These are phyloP conservation scores for Coprinopsis marcescibilis DNA, from an alignment of 768 basidiomycete species.

Conservation along the genomic window DNA sequence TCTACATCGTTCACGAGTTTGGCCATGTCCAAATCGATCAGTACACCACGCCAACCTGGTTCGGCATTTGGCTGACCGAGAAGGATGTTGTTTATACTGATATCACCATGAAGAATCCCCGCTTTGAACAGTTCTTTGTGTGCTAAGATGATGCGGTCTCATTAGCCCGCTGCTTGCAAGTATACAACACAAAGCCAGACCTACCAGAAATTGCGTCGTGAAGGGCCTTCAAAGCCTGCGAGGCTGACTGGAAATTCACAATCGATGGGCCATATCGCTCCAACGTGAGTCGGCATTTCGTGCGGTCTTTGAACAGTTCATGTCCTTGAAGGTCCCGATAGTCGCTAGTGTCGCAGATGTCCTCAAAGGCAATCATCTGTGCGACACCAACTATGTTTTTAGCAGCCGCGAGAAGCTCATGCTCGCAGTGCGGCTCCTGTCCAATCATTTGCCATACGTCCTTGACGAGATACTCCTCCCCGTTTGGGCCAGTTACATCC, in stretches of 20 bases:
- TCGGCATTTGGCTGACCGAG: not conserved
- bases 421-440: not conserved
- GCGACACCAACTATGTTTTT: not conserved
- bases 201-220: not conserved
- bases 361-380: not conserved
- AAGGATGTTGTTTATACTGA: conserved; percentile 13
- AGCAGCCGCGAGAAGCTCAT: not conserved
- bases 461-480: not conserved
- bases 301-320: not conserved
- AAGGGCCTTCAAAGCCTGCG: not conserved
- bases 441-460: not conserved
- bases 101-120: conserved; percentile 13
- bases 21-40: conserved; percentile 15
- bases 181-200: not conserved
- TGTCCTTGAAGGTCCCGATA: not conserved
- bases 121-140: conserved; percentile 3
- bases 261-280: not conserved
- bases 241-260: not conserved
- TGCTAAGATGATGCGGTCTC: not conserved
- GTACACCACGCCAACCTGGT: conserved; percentile 5
- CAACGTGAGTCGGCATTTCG: not conserved
- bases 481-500: not conserved
- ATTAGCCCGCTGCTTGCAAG: not conserved
- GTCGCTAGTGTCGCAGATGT: not conserved
- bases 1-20: not conserved